Evolutionary conservation across 139 green algal species (phyloP).

Genomic region (Chloropicon primus): DNA sequence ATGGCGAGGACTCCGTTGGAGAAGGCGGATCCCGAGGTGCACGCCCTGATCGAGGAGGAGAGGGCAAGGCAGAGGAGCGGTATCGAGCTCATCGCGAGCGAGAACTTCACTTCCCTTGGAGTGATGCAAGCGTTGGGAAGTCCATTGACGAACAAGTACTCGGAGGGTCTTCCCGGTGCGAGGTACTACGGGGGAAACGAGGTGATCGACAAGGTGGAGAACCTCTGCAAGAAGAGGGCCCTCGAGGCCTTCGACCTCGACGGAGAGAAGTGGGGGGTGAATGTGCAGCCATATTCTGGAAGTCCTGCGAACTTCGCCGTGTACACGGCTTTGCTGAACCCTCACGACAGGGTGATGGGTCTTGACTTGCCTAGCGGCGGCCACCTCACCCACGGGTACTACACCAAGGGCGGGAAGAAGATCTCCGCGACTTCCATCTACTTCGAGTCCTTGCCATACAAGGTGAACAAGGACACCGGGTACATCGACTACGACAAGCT

Average conservation of each 20-base stretch:
- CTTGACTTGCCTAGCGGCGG: constrained; percentile 69
- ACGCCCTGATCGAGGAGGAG: constrained; percentile 80
- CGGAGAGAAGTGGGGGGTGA: constrained; percentile 58
- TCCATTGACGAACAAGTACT: constrained; percentile 98
- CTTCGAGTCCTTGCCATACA: constrained; percentile 82
- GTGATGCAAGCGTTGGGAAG: constrained; percentile 92
- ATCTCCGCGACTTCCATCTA: constrained; percentile 77
- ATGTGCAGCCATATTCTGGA: constrained; percentile 77
- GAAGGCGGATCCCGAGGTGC: constrained; percentile 80
- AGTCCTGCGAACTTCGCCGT: constrained; percentile 93
- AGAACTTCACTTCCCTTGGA: constrained; percentile 89
- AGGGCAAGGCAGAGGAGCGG: constrained; percentile 83
- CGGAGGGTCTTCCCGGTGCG: constrained; percentile 79
- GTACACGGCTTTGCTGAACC: constrained; percentile 68
- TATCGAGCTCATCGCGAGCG: constrained; percentile 94
- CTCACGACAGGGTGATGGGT: constrained; percentile 78
- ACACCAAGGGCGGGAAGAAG: constrained; percentile 69
- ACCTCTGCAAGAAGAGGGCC: constrained; percentile 54
- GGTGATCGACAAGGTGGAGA: constrained; percentile 69
- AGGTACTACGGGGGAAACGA: constrained; percentile 97
- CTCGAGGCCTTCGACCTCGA: constrained; percentile 57
- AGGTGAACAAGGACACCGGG: constrained; percentile 69
- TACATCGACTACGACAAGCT: constrained; percentile 71
- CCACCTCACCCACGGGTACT: constrained; percentile 86
- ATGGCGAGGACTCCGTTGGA: constrained; percentile 50